Conservation (phyloP, 2,329 filamentous ascomycete species). For the Pseudogymnoascus sp. region DNA sequence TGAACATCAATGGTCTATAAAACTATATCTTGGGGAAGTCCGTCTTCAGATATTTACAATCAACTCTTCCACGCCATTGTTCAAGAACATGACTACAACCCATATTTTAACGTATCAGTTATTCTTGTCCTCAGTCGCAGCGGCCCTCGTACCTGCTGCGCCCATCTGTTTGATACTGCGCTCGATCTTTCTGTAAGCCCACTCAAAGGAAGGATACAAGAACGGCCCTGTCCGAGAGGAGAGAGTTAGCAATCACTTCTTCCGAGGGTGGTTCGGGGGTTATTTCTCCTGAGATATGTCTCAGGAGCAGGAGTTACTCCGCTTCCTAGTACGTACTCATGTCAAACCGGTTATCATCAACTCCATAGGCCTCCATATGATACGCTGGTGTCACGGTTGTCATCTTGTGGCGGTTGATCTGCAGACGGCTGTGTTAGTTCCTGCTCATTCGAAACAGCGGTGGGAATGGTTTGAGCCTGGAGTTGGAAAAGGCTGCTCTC, state of each 20-base stretch:
- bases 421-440: conserved; percentile 30
- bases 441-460: not conserved
- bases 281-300: not conserved
- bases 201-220: conserved; percentile 37
- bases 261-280: not conserved
- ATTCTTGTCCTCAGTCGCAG: conserved; percentile 7
- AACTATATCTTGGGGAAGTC: not conserved
- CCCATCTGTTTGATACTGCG: conserved; percentile 36
- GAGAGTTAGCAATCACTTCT: not conserved
- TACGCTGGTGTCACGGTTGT: conserved; percentile 41
- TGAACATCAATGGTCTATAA: not conserved
- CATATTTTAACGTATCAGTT: not conserved
- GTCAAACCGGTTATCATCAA: conserved; percentile 52
- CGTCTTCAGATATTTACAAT: not conserved
- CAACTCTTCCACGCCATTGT: not conserved
- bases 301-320: too few relatives aligned
- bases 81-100: not conserved
- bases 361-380: conserved; percentile 37
- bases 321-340: conserved; percentile 46
- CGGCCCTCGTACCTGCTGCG: conserved; percentile 19
- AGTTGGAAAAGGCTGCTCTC: too few relatives aligned
- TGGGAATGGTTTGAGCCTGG: not conserved
- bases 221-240: conserved; percentile 36
- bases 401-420: conserved; percentile 56
- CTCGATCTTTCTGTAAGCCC: conserved; percentile 38